These are phyloP conservation scores for Chaetomiaceae sp. DNA, from an alignment of 2,329 filamentous ascomycete species.

Conservation along the genomic window DNA sequence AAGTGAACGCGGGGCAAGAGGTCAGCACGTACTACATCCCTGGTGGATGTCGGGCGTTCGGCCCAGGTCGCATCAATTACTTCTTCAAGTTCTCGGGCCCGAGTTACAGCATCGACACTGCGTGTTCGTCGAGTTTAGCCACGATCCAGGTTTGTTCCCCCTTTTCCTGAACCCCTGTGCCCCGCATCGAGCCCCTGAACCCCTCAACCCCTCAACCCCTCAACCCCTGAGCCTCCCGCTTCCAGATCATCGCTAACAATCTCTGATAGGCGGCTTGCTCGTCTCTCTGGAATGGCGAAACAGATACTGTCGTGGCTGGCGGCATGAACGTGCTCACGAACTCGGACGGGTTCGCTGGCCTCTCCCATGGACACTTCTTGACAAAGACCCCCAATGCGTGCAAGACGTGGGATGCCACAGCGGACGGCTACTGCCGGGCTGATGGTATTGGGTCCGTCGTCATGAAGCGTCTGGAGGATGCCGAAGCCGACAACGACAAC, in stretches of 20 bases:
- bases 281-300: conserved; percentile 68
- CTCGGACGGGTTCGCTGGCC: conserved; percentile 71
- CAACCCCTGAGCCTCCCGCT: no score
- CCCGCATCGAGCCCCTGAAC: no score
- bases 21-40: conserved; percentile 54
- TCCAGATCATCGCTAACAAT: no score
- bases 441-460: conserved; percentile 71
- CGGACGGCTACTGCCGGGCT: conserved; percentile 77
- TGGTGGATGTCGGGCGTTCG: conserved; percentile 39
- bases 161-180: no score
- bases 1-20: conserved; percentile 67
- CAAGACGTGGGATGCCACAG: conserved; percentile 67
- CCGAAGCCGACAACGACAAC: conserved; percentile 69
- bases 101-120: conserved; percentile 67
- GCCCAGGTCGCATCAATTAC: conserved; percentile 62
- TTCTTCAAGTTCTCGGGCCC: conserved; percentile 73
- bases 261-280: conserved; percentile 49
- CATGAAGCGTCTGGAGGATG: conserved; percentile 74
- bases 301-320: conserved; percentile 74
- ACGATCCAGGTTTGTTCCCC: conserved; percentile 54
- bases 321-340: conserved; percentile 74
- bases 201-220: no score
- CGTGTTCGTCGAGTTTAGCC: conserved; percentile 68
- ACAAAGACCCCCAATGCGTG: conserved; percentile 56
- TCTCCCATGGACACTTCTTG: conserved; percentile 72